Conservation (phyloP, 306 rosid genomes). For the Vigna radiata region DNA sequence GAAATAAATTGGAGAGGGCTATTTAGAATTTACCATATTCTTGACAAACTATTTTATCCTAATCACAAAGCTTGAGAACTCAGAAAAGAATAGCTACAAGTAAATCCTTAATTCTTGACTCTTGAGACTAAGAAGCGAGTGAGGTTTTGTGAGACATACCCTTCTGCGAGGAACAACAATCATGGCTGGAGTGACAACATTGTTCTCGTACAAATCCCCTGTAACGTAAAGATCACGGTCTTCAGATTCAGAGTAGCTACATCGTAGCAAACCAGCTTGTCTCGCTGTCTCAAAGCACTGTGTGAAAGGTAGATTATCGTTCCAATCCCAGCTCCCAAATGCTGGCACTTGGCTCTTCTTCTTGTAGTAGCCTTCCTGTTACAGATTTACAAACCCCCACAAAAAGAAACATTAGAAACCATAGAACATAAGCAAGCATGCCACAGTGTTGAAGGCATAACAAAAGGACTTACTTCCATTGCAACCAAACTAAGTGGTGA, state of each 20-base stretch:
- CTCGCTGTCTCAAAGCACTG: constrained; percentile 89
- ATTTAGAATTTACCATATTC: too few species aligned
- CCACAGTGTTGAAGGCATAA: background rate
- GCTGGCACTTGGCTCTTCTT: constrained; percentile 72
- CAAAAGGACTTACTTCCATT: constrained; percentile 52
- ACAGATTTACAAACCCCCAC: background rate
- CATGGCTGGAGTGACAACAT: constrained; percentile 85
- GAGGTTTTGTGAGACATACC: constrained; percentile 46
- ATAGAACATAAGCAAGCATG: background rate
- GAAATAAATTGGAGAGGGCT: background rate
- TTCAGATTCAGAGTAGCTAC: constrained; percentile 62
- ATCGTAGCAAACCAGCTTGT: constrained; percentile 59
- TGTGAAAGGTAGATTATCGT: constrained; percentile 77
- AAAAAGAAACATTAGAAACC: too few species aligned
- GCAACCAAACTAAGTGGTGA: background rate
- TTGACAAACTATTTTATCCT: background rate
- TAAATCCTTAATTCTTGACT: background rate
- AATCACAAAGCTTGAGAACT: background rate
- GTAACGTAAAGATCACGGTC: constrained; percentile 78
- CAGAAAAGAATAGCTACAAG: background rate
- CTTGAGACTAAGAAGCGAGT: background rate
- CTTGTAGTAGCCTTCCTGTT: constrained; percentile 67
- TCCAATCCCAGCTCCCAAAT: constrained; percentile 98
- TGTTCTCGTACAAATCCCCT: constrained; percentile 70
- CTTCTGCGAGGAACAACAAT: constrained; percentile 83